These are phyloP conservation scores for Tolypocladium guangdongense DNA, from an alignment of 2,329 filamentous ascomycete genomes.

Conservation along the genomic window DNA sequence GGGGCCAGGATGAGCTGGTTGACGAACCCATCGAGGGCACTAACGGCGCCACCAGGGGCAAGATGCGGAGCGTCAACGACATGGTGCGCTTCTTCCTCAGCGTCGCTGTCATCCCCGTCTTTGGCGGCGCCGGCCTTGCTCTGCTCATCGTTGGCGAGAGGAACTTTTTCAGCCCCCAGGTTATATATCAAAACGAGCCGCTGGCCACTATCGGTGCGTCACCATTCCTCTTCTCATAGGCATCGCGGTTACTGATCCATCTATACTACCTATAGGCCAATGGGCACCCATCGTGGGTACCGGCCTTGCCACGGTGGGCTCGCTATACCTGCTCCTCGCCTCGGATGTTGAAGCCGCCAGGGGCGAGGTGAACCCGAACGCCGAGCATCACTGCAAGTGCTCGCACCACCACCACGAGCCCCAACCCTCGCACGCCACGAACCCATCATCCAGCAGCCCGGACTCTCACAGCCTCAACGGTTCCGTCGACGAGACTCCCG, in stretches of 20 bases:
- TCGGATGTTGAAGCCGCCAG: constrained; percentile 9
- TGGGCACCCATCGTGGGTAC: constrained; percentile 52
- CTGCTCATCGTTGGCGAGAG: constrained; percentile 51
- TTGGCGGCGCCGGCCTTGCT: constrained; percentile 45
- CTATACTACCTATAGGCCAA: constrained; percentile 31
- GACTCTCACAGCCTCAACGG: not conserved
- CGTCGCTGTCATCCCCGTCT: constrained; percentile 47
- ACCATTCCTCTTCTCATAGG: not conserved
- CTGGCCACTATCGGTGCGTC: constrained; percentile 45
- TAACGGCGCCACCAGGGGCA: constrained; percentile 39
- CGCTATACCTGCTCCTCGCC: constrained; percentile 40
- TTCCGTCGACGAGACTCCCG: not conserved
- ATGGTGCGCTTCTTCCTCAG: constrained; percentile 41
- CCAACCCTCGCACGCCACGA: not conserved
- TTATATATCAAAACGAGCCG: constrained; percentile 50
- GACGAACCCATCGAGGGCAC: constrained; percentile 38
- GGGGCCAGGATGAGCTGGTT: constrained; percentile 12
- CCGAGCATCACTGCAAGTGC: not conserved
- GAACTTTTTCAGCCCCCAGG: constrained; percentile 49
- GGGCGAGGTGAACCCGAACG: constrained; percentile 8
- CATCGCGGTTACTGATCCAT: not conserved
- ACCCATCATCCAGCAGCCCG: constrained; percentile 2
- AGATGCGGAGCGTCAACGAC: constrained; percentile 44
- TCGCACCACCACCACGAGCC: not conserved
- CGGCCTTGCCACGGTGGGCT: constrained; percentile 44